Evolutionary conservation across 768 basidiomycete genomes (phyloP).

Genomic region (Serpula lacrymans): DNA sequence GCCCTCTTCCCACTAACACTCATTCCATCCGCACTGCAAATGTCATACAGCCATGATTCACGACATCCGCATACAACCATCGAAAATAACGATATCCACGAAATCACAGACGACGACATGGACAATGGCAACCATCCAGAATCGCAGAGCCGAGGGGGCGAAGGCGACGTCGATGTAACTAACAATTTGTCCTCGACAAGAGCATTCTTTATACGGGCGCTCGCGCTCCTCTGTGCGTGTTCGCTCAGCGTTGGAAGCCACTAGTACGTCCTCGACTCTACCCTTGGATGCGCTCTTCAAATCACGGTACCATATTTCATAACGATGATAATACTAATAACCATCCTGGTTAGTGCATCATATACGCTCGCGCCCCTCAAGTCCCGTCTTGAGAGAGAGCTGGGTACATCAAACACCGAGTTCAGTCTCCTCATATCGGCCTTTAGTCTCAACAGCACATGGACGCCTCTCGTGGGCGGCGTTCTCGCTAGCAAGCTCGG

Average conservation of each 20-base stretch:
- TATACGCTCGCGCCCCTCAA: slow-evolving; percentile 81
- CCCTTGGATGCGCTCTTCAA: background rate
- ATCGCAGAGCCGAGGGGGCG: slow-evolving; percentile 20
- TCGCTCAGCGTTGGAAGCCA: slow-evolving; percentile 75
- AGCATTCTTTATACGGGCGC: slow-evolving; percentile 47
- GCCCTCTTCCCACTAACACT: no score
- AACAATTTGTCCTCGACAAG: slow-evolving; percentile 18
- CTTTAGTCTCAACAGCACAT: slow-evolving; percentile 68
- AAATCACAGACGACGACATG: slow-evolving; percentile 11
- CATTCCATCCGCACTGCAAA: no score
- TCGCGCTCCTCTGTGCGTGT: slow-evolving; percentile 71
- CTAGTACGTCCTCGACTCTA: slow-evolving; percentile 45
- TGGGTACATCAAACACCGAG: slow-evolving; percentile 74
- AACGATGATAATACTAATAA: slow-evolving; percentile 7
- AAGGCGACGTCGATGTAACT: slow-evolving; percentile 3
- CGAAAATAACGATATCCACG: no score
- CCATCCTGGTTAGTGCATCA: slow-evolving; percentile 44
- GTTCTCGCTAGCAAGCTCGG: slow-evolving; percentile 67
- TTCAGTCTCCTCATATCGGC: slow-evolving; percentile 77
- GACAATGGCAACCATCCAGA: slow-evolving; percentile 20
- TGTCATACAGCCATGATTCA: no score
- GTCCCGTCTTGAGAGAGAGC: slow-evolving; percentile 60
- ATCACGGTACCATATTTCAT: background rate
- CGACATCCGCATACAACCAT: no score
- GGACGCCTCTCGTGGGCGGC: slow-evolving; percentile 79